These are phyloP conservation scores for Ostreobium quekettii DNA, from an alignment of 139 green algal species.

Conservation along the genomic window DNA sequence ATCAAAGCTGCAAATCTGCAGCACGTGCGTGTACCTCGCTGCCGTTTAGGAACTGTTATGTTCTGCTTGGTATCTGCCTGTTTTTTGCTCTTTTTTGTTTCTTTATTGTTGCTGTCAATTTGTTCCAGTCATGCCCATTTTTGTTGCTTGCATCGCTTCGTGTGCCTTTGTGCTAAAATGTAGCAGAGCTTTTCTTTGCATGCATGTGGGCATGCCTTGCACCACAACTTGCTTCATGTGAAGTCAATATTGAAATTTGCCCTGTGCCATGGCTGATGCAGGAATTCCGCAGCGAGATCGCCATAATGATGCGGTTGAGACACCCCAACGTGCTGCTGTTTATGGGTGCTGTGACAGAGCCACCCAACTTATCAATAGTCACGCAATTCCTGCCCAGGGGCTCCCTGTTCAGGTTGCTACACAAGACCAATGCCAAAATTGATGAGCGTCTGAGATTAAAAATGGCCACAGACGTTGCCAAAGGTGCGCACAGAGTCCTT, in stretches of 20 bases:
- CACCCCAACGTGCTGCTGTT: constrained; percentile 80
- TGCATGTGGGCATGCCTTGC: too few relatives aligned
- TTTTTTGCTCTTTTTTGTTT: constrained; percentile 25
- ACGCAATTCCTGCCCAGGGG: constrained; percentile 68
- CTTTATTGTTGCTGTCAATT: not conserved
- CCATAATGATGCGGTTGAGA: constrained; percentile 51
- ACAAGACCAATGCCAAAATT: constrained; percentile 39
- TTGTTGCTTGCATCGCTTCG: too few relatives aligned
- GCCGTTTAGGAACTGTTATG: not conserved
- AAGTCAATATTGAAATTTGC: too few relatives aligned
- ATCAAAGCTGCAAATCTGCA: not conserved
- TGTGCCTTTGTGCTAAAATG: too few relatives aligned
- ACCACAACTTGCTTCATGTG: too few relatives aligned
- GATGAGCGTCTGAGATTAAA: constrained; percentile 52
- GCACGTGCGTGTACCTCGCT: not conserved
- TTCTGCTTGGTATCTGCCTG: constrained; percentile 28
- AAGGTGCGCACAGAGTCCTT: constrained; percentile 34
- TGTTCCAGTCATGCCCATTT: not conserved
- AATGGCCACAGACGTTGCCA: constrained; percentile 77
- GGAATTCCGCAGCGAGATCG: constrained; percentile 59
- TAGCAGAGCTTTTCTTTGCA: too few relatives aligned
- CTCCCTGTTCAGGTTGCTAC: constrained; percentile 58
- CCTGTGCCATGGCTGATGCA: too few relatives aligned
- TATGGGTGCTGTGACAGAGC: constrained; percentile 43
- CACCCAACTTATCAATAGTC: constrained; percentile 57